A percentile compares a stretch with the other conserved stretches of the same genome.
phyloP scores from a whole-genome alignment of 257 asterid species.

The Hygrophila difformis region DNA sequence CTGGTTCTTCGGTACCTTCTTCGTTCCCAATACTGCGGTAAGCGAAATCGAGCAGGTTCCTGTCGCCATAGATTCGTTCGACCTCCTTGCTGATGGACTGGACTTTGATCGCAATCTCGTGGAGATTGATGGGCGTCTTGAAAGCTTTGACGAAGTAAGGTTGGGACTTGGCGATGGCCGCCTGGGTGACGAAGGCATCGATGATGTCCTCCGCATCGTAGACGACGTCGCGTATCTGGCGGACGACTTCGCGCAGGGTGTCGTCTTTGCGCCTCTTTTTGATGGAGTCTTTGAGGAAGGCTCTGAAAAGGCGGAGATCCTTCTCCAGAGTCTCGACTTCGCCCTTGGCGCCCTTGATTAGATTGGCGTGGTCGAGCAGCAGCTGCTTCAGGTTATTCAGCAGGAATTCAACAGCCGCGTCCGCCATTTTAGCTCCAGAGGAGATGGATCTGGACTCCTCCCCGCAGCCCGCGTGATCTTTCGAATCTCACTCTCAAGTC shows the following conservation, averaged over 20 bases:
- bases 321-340: constrained; percentile 20
- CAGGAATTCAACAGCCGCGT: constrained; percentile 31
- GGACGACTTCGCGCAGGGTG: constrained; percentile 20
- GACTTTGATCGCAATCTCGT: constrained; percentile 18
- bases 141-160: constrained; percentile 14
- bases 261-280: constrained; percentile 24
- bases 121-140: constrained; percentile 15
- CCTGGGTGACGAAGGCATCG: constrained; percentile 31
- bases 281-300: constrained; percentile 25
- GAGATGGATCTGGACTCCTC: too few relatives aligned
- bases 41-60: constrained; percentile 17
- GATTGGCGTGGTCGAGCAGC: constrained; percentile 14
- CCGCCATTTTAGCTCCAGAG: constrained; percentile 24
- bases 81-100: constrained; percentile 12
- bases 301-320: constrained; percentile 31
- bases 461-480: too few relatives aligned
- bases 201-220: constrained; percentile 32
- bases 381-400: constrained; percentile 32
- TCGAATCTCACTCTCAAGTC: too few relatives aligned
- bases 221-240: constrained; percentile 29
- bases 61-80: constrained; percentile 16
- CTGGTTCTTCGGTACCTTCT: constrained; percentile 14
- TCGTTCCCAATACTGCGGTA: constrained; percentile 13
- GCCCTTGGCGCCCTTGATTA: constrained; percentile 20
- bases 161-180: constrained; percentile 17